These are phyloP conservation scores for Fibroporia radiculosa DNA, from an alignment of 768 basidiomycete species.

Conservation along the genomic window DNA sequence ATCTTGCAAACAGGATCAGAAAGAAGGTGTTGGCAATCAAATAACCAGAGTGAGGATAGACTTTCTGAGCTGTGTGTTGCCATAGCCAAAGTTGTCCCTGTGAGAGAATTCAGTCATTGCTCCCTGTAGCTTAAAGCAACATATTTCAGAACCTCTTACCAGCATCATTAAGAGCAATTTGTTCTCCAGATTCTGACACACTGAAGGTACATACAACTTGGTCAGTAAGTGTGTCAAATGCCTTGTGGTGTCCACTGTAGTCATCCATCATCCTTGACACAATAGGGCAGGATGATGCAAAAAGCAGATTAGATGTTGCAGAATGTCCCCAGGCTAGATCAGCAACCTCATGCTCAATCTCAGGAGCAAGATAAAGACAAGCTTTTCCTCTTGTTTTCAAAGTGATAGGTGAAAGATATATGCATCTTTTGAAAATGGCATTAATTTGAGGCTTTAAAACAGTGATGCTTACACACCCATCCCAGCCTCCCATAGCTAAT, in stretches of 20 bases:
- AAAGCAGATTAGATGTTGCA: slow-evolving; percentile 32
- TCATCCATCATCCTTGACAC: not conserved
- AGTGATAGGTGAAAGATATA: not conserved
- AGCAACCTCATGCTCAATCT: slow-evolving; percentile 14
- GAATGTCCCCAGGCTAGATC: slow-evolving; percentile 46
- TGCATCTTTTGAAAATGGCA: not conserved
- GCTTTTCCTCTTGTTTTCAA: not conserved
- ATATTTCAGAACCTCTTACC: not conserved
- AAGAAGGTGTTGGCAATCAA: not conserved
- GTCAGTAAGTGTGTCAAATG: slow-evolving; percentile 4
- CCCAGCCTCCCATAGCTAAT: not conserved
- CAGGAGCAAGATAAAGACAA: not conserved
- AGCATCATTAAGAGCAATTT: slow-evolving; percentile 6
- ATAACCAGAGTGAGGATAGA: not conserved
- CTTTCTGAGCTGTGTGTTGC: not conserved
- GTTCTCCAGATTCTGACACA: slow-evolving; percentile 5
- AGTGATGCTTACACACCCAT: not conserved
- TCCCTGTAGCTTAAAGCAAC: too few species aligned
- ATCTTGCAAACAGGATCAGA: not conserved
- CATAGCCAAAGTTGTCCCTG: not conserved
- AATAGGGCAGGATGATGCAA: slow-evolving; percentile 26
- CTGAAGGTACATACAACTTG: slow-evolving; percentile 7
- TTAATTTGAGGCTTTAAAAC: not conserved
- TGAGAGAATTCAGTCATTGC: not conserved
- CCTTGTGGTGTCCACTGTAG: slow-evolving; percentile 7